These are phyloP conservation scores for Xylaria flabelliformis DNA, from an alignment of 495 filamentous ascomycete species.

Conservation along the genomic window DNA sequence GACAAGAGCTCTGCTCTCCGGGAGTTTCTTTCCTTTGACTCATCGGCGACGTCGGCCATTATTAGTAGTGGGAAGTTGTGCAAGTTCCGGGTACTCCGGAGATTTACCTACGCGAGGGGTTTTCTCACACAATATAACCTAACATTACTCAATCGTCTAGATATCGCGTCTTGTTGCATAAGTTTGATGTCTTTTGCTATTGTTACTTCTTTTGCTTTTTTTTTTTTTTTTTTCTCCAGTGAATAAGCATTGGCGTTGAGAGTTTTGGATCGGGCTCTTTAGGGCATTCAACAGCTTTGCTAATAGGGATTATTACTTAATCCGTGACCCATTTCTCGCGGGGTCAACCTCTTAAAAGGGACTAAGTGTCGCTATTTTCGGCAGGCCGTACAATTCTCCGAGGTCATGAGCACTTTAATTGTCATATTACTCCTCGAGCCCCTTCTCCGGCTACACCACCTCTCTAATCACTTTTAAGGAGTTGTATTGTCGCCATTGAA, in stretches of 20 bases:
- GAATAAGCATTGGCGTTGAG: not conserved
- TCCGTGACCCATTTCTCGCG: too few species aligned
- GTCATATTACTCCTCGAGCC: too few species aligned
- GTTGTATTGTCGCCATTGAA: too few species aligned
- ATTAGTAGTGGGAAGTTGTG: not conserved
- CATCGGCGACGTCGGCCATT: slow-evolving; percentile 22
- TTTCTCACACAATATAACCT: not conserved
- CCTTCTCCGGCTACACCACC: too few species aligned
- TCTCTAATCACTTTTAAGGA: too few species aligned
- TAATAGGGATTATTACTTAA: too few species aligned
- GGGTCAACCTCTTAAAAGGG: too few species aligned
- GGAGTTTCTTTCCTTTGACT: not conserved
- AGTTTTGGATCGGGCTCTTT: not conserved
- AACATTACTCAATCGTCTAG: not conserved
- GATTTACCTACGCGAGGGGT: slow-evolving; percentile 9
- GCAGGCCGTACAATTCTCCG: too few species aligned
- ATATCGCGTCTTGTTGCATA: not conserved
- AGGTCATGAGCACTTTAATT: too few species aligned
- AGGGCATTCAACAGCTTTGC: not conserved
- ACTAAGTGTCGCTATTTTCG: too few species aligned
- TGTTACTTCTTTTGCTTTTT: not conserved
- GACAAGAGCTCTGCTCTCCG: not conserved
- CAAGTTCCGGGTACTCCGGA: slow-evolving; percentile 15
- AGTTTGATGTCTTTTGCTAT: not conserved
- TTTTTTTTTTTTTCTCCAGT: not conserved